phyloP scores from a whole-genome alignment of 345 rosid genomes.

The Eucalyptus camaldulensis region DNA sequence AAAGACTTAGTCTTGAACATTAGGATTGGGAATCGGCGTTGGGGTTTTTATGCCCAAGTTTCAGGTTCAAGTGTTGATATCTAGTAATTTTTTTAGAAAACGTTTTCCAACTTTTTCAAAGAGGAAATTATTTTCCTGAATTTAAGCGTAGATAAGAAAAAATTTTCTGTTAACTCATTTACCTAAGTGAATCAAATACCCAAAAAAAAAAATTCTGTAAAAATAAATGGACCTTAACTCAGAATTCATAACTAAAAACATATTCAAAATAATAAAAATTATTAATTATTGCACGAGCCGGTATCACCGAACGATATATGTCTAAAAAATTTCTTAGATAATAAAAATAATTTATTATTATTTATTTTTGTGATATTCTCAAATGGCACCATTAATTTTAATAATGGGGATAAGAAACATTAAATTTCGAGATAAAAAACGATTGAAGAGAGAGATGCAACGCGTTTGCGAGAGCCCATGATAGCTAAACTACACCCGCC shows the following conservation, averaged over 20 bases:
- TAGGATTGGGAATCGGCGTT: fast-evolving
- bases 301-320: background rate
- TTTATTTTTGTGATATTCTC: background rate
- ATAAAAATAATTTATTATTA: fast-evolving
- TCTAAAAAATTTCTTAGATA: fast-evolving
- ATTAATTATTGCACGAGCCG: fast-evolving
- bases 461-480: background rate
- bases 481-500: background rate
- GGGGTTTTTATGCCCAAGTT: too few species aligned
- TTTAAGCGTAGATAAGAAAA: too few species aligned
- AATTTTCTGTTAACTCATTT: fast-evolving
- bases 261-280: background rate
- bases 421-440: background rate
- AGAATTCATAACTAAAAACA: background rate
- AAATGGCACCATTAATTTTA: too few species aligned
- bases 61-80: fast-evolving
- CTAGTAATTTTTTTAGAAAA: too few species aligned
- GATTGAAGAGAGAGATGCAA: background rate
- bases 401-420: too few species aligned
- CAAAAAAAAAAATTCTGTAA: too few species aligned
- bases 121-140: too few species aligned
- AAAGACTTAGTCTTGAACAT: too few species aligned
- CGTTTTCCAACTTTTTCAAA: fast-evolving
- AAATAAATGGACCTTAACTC: background rate
- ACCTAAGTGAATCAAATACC: too few species aligned